Evolutionary conservation across 2,329 filamentous ascomycete species (phyloP).

Genomic region (Diplodia mutila): DNA sequence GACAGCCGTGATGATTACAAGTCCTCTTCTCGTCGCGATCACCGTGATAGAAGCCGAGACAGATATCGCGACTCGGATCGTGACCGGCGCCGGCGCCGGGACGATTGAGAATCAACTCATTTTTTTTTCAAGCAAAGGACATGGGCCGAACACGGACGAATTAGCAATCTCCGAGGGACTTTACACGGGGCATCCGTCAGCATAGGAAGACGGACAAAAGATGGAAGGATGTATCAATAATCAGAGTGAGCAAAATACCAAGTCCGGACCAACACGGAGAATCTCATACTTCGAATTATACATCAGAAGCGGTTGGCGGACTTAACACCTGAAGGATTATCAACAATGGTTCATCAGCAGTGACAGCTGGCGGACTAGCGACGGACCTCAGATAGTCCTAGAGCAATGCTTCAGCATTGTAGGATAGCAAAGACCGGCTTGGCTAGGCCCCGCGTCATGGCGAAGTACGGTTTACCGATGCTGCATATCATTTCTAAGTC

Average conservation of each 20-base stretch:
- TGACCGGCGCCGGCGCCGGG: conserved; percentile 5
- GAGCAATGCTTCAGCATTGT: background rate
- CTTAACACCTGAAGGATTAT: background rate
- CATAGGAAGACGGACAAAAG: background rate
- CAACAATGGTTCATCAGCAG: background rate
- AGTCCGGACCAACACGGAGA: background rate
- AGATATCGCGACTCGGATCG: conserved; percentile 20
- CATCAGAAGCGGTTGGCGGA: background rate
- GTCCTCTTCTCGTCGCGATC: conserved; percentile 8
- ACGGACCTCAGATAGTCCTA: background rate
- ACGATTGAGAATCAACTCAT: background rate
- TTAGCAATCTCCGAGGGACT: background rate
- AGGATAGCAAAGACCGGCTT: background rate
- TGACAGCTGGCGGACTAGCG: background rate
- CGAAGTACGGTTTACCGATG: background rate
- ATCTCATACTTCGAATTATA: background rate
- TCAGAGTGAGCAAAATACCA: background rate
- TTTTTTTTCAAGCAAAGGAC: background rate
- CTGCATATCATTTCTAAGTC: background rate
- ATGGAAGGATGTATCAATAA: background rate
- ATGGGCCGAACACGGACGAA: background rate
- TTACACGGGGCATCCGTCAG: too few relatives aligned
- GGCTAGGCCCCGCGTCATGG: background rate
- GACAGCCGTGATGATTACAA: conserved; percentile 8
- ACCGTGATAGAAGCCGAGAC: conserved; percentile 11